phyloP scores from a whole-genome alignment of 805 yeast species.

The Yarrowia yakushimensis region DNA sequence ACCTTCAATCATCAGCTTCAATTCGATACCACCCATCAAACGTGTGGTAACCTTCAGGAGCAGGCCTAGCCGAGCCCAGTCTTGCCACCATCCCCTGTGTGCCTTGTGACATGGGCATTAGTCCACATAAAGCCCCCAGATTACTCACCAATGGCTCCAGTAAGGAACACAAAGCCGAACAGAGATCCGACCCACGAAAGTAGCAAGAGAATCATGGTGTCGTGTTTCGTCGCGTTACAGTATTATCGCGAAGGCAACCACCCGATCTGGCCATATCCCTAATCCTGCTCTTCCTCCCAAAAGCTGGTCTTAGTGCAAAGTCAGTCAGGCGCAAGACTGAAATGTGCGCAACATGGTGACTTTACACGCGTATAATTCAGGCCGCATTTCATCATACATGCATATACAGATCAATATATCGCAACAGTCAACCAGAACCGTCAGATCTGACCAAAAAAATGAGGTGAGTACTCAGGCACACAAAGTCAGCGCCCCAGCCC shows the following conservation, averaged over 20 bases:
- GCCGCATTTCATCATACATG: slow-evolving; percentile 12
- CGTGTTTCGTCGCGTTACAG: not conserved
- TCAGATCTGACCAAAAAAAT: not conserved
- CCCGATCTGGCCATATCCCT: slow-evolving; percentile 20
- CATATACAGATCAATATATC: slow-evolving; percentile 13
- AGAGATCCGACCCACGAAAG: slow-evolving; percentile 59
- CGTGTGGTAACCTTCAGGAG: not conserved
- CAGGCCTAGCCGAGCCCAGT: too few species aligned
- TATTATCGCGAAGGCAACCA: not conserved
- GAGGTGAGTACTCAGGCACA: not conserved
- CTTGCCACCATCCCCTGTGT: not conserved
- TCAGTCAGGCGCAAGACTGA: not conserved
- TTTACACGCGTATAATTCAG: not conserved
- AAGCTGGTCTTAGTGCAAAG: not conserved
- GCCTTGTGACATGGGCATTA: not conserved
- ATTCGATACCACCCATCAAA: not conserved
- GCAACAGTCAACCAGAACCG: not conserved
- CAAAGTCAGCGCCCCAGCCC: not conserved
- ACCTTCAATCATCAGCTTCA: too few species aligned
- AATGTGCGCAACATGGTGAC: not conserved
- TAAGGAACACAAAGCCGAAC: slow-evolving; percentile 52
- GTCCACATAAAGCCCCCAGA: not conserved
- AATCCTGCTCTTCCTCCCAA: slow-evolving; percentile 16
- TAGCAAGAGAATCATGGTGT: slow-evolving; percentile 53
- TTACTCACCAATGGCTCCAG: slow-evolving; percentile 41